Base-by-base conservation (phyloP, 345 rosid genomes). In the Brassica carinata region DNA sequence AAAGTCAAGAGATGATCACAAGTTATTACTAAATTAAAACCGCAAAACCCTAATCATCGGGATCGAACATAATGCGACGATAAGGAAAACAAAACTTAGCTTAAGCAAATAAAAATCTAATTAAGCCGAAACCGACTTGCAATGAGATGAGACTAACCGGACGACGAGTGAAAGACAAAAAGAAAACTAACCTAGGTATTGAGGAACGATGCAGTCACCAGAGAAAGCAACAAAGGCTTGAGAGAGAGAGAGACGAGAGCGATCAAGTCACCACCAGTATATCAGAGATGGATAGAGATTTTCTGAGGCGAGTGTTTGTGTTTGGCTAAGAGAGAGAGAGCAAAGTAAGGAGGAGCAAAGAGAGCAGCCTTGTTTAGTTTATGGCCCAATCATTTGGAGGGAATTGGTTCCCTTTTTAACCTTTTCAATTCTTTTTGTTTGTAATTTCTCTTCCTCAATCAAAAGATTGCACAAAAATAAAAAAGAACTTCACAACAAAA, bases 351-450 rank as follows among this genome's bases (percentile, higher is more conserved):
- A 23, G 26, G 26, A 23, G 58, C 58, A n/a, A 8, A 53, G 59
- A 9, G 73, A 5, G 73, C 67, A 18, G 72, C 73, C 67, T 81
- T 75, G 33, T 74, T 33, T 74, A 63, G n/a, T 71, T 77, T 83
- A 59, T 75, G 85, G 79, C 79, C 92, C 88, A 85, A 85, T 87
- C 90, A 82, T 86, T 87, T 87, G 91, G 91, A 88, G 92, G 91
- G 93, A 88, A 91, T 86, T 83, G 84, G 88, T 88, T 84, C 88
- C 64, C 64, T 64, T 68, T 59, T 62, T 33, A 18, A n/a, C 82
- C 73, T 84, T 82, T 73, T 75, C 71, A 53, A 71, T 63, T 53
- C 26, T 10, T 4, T 14, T 62, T 57, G 51, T 38, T 33, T 5
- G 36, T 51, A 26, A 19, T 34, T 34, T 75, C 2, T 17, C 59